Conservation (phyloP, 768 basidiomycete genomes). For the Termitomyces sp. region DNA sequence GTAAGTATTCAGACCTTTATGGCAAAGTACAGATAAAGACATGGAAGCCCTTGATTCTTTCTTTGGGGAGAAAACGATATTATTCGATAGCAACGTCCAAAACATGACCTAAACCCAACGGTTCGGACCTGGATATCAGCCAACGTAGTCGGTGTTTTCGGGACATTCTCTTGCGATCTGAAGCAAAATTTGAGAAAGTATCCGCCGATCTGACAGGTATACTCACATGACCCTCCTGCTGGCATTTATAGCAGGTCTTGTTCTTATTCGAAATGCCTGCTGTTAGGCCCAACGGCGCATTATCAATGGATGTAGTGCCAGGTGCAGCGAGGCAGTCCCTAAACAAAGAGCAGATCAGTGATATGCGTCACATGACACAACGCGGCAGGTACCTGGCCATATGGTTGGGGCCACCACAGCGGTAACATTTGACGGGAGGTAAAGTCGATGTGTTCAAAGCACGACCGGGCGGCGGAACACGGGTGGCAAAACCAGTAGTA, state of each 20-base stretch:
- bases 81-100: slow-evolving; percentile 8
- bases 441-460: slow-evolving; percentile 69
- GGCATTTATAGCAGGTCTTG: slow-evolving; percentile 87
- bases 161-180: slow-evolving; percentile 67
- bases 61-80: slow-evolving; percentile 5
- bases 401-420: slow-evolving; percentile 86
- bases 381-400: slow-evolving; percentile 56
- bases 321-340: slow-evolving; percentile 82
- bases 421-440: slow-evolving; percentile 83
- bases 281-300: slow-evolving; percentile 31
- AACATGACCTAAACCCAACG: background rate
- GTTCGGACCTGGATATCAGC: slow-evolving; percentile 22
- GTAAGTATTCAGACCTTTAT: background rate
- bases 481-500: slow-evolving; percentile 52
- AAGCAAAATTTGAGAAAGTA: slow-evolving; percentile 5
- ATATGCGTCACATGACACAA: slow-evolving; percentile 6
- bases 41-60: slow-evolving; percentile 2
- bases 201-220: background rate
- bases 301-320: slow-evolving; percentile 52
- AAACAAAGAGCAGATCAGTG: slow-evolving; percentile 1
- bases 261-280: slow-evolving; percentile 38
- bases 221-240: slow-evolving; percentile 82
- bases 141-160: slow-evolving; percentile 46
- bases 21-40: slow-evolving; percentile 1
- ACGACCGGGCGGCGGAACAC: slow-evolving; percentile 70